A percentile compares a stretch with the other conserved stretches of the same genome.
These are phyloP conservation scores for Xanthoceras sorbifolium DNA, from an alignment of 345 rosid genomes.

Conservation along the genomic window DNA sequence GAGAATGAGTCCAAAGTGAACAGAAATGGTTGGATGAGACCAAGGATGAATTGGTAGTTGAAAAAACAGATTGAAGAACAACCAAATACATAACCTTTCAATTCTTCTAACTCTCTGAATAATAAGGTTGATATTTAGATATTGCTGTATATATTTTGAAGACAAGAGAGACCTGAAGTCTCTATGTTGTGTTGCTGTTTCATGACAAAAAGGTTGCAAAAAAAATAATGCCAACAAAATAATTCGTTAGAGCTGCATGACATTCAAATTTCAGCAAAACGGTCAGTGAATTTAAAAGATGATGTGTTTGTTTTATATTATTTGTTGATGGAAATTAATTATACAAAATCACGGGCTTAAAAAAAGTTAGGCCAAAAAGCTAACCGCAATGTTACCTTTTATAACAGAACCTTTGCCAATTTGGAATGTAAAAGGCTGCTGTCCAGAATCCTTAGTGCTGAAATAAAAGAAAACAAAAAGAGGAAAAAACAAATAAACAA, in stretches of 20 bases:
- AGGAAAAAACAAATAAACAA: conserved; percentile 17
- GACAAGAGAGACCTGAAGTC: not conserved
- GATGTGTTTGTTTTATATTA: not conserved
- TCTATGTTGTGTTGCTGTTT: too few species aligned
- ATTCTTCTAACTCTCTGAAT: not conserved
- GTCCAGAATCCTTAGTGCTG: conserved; percentile 89
- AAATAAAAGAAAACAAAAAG: conserved; percentile 20
- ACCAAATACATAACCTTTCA: not conserved
- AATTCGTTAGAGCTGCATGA: not conserved
- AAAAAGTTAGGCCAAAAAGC: not conserved
- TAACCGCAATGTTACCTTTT: conserved; percentile 49
- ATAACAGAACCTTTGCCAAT: conserved; percentile 84
- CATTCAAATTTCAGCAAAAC: not conserved
- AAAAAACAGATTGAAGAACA: not conserved
- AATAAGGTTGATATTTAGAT: too few species aligned
- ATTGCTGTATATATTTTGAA: not conserved
- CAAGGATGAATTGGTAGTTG: not conserved
- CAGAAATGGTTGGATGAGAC: not conserved
- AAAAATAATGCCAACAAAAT: not conserved
- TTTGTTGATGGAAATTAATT: not conserved
- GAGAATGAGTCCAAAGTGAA: not conserved
- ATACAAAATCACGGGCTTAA: not conserved
- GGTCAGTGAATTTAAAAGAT: not conserved
- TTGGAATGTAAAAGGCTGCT: conserved; percentile 76
- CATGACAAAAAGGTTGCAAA: too few species aligned